Base-by-base conservation (phyloP, 192 early-diverging fungal species). In the Rhizophagus clarus region DNA sequence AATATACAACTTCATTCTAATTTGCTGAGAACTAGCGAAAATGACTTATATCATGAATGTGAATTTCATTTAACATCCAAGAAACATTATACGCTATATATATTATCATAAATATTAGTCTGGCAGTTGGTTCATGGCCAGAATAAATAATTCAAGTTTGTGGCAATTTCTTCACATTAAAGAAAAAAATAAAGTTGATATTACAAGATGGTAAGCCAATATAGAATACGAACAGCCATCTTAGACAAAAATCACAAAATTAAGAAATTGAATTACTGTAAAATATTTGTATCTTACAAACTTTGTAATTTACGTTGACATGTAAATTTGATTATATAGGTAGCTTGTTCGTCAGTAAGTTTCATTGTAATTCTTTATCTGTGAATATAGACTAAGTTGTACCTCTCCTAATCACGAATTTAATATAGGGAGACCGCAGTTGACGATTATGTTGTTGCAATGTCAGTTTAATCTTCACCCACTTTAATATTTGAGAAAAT, bases 261-360 rank as follows among this genome's bases (percentile, higher is more conserved):
- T 1, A 32, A 2, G 3, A 32, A 1, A n/a, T n/a, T n/a, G n/a
- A 40, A 85, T 87, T 37, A 96, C 81, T 14, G 84, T 81, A 31
- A 97, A 83, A 10, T 88, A 85, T 85, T 95, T 95, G 12, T 89
- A 85, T 9, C 86, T 81, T 78, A 90, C 87, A 29, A 95, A 82
- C 71, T 91, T 92, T 66, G 90, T 10, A 42, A 74, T 29, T 60
- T 74, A 74, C 87, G 85, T 84, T 93, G 90, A 82, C 95, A 96
- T 0, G 96, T 96, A 82, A 94, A 94, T 63, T 90, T 95, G 82
- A 99, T 97, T 96, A 99, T 97, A 80, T 97, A 93, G 0, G 95
- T 90, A 0, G 97, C 98, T 87, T 97, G 93, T 20, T 85, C 81
- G 61, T 96, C 94, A 80, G 94, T 91, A 31, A 98, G 84, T 84